Evolutionary conservation across 352 stramenopile genomes (phyloP).

Genomic region (Phytopythium ostracodes): DNA sequence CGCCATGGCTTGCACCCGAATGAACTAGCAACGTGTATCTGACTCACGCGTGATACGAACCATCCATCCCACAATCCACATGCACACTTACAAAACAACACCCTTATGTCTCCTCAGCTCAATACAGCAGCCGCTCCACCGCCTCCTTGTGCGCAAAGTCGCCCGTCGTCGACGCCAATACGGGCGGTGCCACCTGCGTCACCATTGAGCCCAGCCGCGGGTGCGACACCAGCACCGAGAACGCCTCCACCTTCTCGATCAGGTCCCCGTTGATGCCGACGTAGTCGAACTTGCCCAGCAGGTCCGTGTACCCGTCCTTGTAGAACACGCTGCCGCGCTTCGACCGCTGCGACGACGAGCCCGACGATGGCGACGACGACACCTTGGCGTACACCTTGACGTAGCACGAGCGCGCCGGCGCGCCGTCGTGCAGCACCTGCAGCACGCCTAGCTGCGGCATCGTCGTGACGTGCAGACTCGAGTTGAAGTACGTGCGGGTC

Average conservation of each 20-base stretch:
- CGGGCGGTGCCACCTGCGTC: conserved; percentile 36
- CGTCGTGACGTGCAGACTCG: conserved; percentile 31
- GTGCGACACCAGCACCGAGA: conserved; percentile 26
- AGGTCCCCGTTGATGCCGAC: conserved; percentile 50
- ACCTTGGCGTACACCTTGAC: conserved; percentile 67
- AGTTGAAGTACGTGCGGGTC: conserved; percentile 51
- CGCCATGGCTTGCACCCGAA: too few relatives aligned
- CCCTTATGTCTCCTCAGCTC: background rate
- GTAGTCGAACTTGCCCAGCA: conserved; percentile 74
- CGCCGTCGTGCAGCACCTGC: conserved; percentile 37
- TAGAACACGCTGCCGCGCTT: conserved; percentile 46
- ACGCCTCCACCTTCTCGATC: conserved; percentile 1
- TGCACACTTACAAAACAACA: too few relatives aligned
- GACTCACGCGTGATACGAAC: too few relatives aligned
- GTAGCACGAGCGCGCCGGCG: conserved; percentile 49
- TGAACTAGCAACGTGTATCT: too few relatives aligned
- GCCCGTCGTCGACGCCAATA: conserved; percentile 28
- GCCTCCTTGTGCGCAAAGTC: conserved; percentile 23
- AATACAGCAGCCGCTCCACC: conserved; percentile 29
- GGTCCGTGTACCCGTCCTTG: conserved; percentile 81
- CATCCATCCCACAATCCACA: background rate
- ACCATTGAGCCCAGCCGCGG: conserved; percentile 36
- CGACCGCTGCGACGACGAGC: background rate
- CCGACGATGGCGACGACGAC: background rate
- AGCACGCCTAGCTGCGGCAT: conserved; percentile 46